These are phyloP conservation scores for Pythium biforme DNA, from an alignment of 352 stramenopile species.

Conservation along the genomic window DNA sequence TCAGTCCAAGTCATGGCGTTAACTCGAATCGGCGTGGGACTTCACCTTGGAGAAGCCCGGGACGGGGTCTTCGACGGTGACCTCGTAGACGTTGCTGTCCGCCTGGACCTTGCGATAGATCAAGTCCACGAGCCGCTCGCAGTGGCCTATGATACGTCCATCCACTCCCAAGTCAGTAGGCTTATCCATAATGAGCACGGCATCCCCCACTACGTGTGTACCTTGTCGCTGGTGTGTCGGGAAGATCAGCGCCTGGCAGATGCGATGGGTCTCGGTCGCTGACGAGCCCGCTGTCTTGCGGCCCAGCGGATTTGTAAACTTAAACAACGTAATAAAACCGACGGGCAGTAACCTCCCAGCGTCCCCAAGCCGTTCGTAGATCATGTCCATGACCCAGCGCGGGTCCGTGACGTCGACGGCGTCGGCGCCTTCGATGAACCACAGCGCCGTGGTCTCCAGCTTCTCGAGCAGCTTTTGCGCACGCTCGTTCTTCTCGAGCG, in stretches of 20 bases:
- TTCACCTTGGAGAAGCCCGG: slow-evolving; percentile 66
- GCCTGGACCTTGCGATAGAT: slow-evolving; percentile 56
- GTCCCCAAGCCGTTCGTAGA: slow-evolving; percentile 49
- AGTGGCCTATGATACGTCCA: slow-evolving; percentile 47
- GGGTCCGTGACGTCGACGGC: slow-evolving; percentile 69
- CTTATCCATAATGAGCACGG: no score
- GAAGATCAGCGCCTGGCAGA: slow-evolving; percentile 83
- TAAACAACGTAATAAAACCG: slow-evolving; percentile 81
- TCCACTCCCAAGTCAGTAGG: no score
- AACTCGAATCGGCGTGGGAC: not conserved
- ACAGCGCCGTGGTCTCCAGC: slow-evolving; percentile 71
- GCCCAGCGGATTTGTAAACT: slow-evolving; percentile 74
- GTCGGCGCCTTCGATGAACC: slow-evolving; percentile 88
- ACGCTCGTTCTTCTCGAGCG: slow-evolving; percentile 47
- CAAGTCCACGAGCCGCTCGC: slow-evolving; percentile 67
- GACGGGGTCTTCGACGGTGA: slow-evolving; percentile 85
- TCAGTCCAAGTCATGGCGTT: no score
- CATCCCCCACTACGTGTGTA: slow-evolving; percentile 14
- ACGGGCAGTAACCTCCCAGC: slow-evolving; percentile 38
- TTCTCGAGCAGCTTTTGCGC: slow-evolving; percentile 61
- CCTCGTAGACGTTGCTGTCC: slow-evolving; percentile 65
- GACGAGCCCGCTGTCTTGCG: slow-evolving; percentile 38
- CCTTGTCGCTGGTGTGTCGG: slow-evolving; percentile 78
- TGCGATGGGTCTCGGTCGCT: slow-evolving; percentile 71
- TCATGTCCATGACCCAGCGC: slow-evolving; percentile 77